Evolutionary conservation across 148 eudicot species (phyloP).

Genomic region (Drosera capensis): DNA sequence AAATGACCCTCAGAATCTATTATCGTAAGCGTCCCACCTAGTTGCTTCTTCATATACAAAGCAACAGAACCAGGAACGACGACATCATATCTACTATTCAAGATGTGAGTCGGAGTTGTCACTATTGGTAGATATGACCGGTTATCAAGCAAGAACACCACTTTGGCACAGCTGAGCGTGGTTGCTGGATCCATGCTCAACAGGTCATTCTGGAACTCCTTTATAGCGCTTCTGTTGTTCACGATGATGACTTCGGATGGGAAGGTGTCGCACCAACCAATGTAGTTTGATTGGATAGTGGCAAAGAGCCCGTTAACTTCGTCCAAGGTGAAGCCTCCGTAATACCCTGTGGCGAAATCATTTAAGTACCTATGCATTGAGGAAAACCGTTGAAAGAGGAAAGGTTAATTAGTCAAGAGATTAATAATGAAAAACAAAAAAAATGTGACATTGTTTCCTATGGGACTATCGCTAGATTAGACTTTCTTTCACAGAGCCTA

Average conservation of each 20-base stretch:
- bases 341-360: too few species aligned
- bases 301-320: too few species aligned
- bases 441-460: too few species aligned
- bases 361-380: too few species aligned
- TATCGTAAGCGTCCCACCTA: slow-evolving; percentile 14
- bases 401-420: too few species aligned
- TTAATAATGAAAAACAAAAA: too few species aligned
- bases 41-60: slow-evolving; percentile 10
- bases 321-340: too few species aligned
- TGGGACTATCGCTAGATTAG: too few species aligned
- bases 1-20: slow-evolving; percentile 18
- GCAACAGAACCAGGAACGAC: slow-evolving; percentile 16
- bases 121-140: slow-evolving; percentile 9
- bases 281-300: too few species aligned
- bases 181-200: slow-evolving; percentile 10
- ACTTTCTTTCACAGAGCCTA: too few species aligned
- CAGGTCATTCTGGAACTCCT: slow-evolving; percentile 12
- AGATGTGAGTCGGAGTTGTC: slow-evolving; percentile 9
- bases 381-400: too few species aligned
- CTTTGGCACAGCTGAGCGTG: slow-evolving; percentile 8
- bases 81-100: slow-evolving; percentile 11
- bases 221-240: slow-evolving; percentile 10
- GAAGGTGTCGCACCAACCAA: slow-evolving; percentile 8
- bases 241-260: slow-evolving; percentile 9
- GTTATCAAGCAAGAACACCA: slow-evolving; percentile 16